Evolutionary conservation across 495 filamentous ascomycete species (phyloP), one percentile per base, ranked within the genome.

Genomic region (Penicillium lagena): DNA sequence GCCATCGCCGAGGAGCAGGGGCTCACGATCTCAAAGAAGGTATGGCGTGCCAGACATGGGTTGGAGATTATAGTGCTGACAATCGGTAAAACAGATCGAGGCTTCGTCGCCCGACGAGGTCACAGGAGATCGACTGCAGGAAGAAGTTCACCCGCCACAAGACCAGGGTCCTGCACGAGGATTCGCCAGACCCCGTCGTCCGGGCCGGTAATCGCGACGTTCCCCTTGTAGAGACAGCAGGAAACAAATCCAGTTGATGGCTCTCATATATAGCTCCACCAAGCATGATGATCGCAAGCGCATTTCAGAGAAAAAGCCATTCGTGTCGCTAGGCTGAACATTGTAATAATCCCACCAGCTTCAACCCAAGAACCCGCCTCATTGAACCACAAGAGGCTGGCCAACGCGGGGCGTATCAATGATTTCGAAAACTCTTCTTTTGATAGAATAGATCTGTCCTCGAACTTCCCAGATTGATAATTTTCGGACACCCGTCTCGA

Each of bases 401-500:
- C 49, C 45, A 47, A 28, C 34, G 49, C 35, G 48, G 12, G 29
- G 40, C 47, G 46, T 11, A 37, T 74, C 70, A 83, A 63, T 83
- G 78, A 75, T 83, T 83, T 55, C 81, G 67, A 64, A 83, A 85
- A 75, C 78, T 82, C 65, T 86, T 86, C 66, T 83, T 85, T 68
- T 86, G 83, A 68, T 88, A 91, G 59, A 91, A 86, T 61, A 98
- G 74, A 78, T 99, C 93, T 46, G 94, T 97, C 68, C 93, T 78
- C 42, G 86, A 91, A 72, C 85, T 90, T 38, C 93, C 93, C 61
- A 99, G 58, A 62, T 99, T 99, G 57, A 99, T 96, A 70, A 99
- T 99, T 79, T 99, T 99, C 32, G 93, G 93, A 67, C 93, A 99
- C 2, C 93, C 93, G 59, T 99, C 93, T 43, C 93, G 78, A 62